These are phyloP conservation scores for Senna siamea DNA, from an alignment of 306 rosid species.

Conservation along the genomic window DNA sequence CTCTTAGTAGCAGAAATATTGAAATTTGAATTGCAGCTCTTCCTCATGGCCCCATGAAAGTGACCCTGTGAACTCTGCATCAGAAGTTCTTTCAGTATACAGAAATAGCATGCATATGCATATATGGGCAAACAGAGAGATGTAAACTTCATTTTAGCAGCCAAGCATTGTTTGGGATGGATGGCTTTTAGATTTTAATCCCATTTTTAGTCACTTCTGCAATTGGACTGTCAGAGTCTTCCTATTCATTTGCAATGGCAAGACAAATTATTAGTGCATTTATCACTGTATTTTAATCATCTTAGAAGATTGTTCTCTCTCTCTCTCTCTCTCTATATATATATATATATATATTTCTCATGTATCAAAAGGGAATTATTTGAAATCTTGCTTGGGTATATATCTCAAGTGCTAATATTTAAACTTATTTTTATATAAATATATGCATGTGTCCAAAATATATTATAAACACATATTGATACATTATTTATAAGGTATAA, in stretches of 20 bases:
- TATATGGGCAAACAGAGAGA: no score
- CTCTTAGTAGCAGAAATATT: slow-evolving; percentile 40
- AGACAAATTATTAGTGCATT: slow-evolving; percentile 42
- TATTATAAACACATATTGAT: no score
- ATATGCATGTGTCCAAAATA: no score
- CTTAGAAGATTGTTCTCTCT: not conserved
- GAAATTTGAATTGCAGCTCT: slow-evolving; percentile 40
- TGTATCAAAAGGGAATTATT: no score
- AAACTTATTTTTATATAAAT: no score
- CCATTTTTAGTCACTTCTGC: slow-evolving; percentile 48
- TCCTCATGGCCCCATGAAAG: slow-evolving; percentile 42
- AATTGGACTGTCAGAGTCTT: slow-evolving; percentile 41
- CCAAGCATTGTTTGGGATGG: slow-evolving; percentile 63
- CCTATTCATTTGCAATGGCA: slow-evolving; percentile 60
- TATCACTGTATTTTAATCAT: slow-evolving; percentile 20
- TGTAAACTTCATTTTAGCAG: slow-evolving; percentile 40
- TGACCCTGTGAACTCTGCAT: slow-evolving; percentile 32
- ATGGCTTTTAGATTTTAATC: slow-evolving; percentile 41
- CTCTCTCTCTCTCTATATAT: no score
- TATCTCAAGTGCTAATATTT: no score
- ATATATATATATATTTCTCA: no score
- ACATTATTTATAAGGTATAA: no score
- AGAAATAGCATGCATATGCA: slow-evolving; percentile 39
- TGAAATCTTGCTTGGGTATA: no score
- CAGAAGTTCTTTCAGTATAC: slow-evolving; percentile 44